Evolutionary conservation across 75 land plant genomes (phyloP).

Genomic region (Pinus tabuliformis): DNA sequence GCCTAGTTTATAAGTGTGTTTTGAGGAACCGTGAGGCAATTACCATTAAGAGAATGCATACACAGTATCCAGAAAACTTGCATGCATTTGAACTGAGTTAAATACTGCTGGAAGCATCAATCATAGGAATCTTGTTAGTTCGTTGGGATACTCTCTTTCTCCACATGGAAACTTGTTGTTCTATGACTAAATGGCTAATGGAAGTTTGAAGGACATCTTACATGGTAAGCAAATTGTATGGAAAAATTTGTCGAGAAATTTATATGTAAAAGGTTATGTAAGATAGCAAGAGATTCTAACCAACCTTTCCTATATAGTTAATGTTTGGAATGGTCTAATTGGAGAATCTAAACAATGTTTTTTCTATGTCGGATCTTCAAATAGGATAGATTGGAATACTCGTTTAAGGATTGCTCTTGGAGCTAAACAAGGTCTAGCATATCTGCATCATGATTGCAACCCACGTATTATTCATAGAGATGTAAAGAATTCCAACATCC

Average conservation of each 20-base stretch:
- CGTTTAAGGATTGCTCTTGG: slow-evolving; percentile 78
- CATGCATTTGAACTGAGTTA: slow-evolving; percentile 84
- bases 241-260: too few species aligned
- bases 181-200: slow-evolving; percentile 95
- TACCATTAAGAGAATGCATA: slow-evolving; percentile 82
- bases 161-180: slow-evolving; percentile 69
- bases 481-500: slow-evolving; percentile 83
- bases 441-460: slow-evolving; percentile 94
- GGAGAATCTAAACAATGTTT: background rate
- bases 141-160: slow-evolving; percentile 88
- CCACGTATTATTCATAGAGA: slow-evolving; percentile 89
- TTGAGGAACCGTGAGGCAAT: slow-evolving; percentile 76
- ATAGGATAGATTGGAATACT: slow-evolving; percentile 70
- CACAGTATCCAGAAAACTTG: slow-evolving; percentile 72
- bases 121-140: slow-evolving; percentile 83
- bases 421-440: slow-evolving; percentile 90
- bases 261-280: too few species aligned
- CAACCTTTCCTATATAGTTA: background rate
- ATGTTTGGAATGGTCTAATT: slow-evolving; percentile 13
- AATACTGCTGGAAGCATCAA: slow-evolving; percentile 78
- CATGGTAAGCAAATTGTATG: slow-evolving; percentile 55
- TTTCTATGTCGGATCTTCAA: slow-evolving; percentile 42
- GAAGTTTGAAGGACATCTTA: slow-evolving; percentile 75
- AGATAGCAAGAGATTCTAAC: background rate
- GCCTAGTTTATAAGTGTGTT: slow-evolving; percentile 92